Evolutionary conservation across 202 grass and related monocot genomes (phyloP), one percentile per base, ranked within the genome.

Genomic region (Hordeum pubiflorum): DNA sequence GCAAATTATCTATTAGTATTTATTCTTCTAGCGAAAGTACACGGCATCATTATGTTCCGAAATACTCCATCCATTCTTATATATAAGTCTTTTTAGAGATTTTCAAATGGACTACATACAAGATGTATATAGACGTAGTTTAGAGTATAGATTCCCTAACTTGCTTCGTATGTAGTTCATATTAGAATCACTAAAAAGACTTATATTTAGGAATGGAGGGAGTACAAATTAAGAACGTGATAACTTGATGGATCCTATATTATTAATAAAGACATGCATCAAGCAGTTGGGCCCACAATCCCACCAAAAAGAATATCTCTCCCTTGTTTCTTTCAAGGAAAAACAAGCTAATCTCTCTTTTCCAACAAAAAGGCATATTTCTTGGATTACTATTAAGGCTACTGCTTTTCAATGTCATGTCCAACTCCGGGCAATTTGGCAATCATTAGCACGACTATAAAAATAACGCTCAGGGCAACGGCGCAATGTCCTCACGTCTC

Each of bases 381-480:
- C 43, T 14, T 79, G 26, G 34, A 58, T 27, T 78, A 66, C 44
- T 83, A 61, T 61, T 73, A 4, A 58, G 0, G 34, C 18, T 10
- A 72, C 33, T 72, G 18, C 5, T 67, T 83, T 59, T 67, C 63
- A 66, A 74, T 17, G 80, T 87, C 86, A 68, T 74, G 60, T 75
- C 59, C 68, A 29, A 69, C 75, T 29, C 86, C 58, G 80, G 63
- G 46, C 68, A 74, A 67, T 83, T 56, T 73, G 15, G 46, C 46
- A 87, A 83, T 87, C 74, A 83, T 83, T 64, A 67, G 58, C 54
- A 50, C 15, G 74, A 74, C 59, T 33, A 74, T 54, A n/a, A 36
- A 80, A 80, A 46, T 67, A 75, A 37, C 10, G 24, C 59, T 13
- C 0, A 6, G 23, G 36, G n/a, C 77, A 23, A n/a, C 26, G 26